A percentile compares a stretch with the other conserved stretches of the same genome.
Conservation (phyloP, 768 basidiomycete genomes). For the Suillus sp. region DNA sequence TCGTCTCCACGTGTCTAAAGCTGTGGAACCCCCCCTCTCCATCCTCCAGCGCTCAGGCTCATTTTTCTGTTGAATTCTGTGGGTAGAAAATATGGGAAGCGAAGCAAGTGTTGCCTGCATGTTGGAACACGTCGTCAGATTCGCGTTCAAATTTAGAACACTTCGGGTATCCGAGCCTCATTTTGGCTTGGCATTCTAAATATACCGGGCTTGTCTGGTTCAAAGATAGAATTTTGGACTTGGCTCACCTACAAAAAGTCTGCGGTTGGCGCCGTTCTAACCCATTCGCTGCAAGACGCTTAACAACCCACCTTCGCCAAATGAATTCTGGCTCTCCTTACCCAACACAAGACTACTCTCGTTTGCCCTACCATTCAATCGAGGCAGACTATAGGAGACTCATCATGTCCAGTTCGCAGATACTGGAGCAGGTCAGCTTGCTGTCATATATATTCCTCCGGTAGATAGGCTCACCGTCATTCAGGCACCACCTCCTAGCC, state of each 20-base stretch:
- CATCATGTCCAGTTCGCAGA: constrained; percentile 45
- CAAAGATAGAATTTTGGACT: constrained; percentile 51
- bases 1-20: neutral
- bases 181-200: constrained; percentile 48
- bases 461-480: constrained; percentile 4
- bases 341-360: constrained; percentile 22
- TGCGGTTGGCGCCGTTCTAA: constrained; percentile 24
- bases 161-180: constrained; percentile 38
- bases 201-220: constrained; percentile 36
- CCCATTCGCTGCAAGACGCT: constrained; percentile 18
- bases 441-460: neutral
- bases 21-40: neutral
- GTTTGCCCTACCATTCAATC: constrained; percentile 14
- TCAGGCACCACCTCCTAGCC: constrained; percentile 77
- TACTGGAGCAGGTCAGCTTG: constrained; percentile 46
- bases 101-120: neutral
- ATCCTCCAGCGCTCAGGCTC: neutral
- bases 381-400: constrained; percentile 33
- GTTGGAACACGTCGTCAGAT: constrained; percentile 14
- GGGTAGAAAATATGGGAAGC: neutral
- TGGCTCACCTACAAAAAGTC: constrained; percentile 46
- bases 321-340: constrained; percentile 32
- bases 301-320: constrained; percentile 22
- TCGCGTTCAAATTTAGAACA: constrained; percentile 25
- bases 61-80: neutral